These are phyloP conservation scores for Plasmodium fragile DNA, from an alignment of 169 alveolate species.

Conservation along the genomic window DNA sequence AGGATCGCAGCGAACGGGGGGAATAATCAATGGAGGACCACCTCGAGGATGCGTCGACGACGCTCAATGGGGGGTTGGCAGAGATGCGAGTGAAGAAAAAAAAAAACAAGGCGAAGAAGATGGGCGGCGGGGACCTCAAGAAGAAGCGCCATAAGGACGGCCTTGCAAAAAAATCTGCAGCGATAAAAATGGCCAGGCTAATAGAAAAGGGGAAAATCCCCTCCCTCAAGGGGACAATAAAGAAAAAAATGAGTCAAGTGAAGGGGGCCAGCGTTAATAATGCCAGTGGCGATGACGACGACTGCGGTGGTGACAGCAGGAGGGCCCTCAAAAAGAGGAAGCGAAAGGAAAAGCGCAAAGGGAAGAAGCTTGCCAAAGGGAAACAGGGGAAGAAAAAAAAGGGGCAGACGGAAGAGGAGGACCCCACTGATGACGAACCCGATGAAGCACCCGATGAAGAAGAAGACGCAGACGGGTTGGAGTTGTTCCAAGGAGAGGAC, in stretches of 20 bases:
- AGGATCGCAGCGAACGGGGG: background rate
- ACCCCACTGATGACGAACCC: background rate
- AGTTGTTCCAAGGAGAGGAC: background rate
- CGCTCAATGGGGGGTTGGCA: background rate
- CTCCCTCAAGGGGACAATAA: background rate
- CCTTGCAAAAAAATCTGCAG: background rate
- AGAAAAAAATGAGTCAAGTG: background rate
- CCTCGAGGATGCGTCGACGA: background rate
- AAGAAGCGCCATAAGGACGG: background rate
- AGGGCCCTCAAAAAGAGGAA: too few species aligned
- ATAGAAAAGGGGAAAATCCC: slow-evolving; percentile 1
- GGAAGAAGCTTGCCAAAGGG: background rate
- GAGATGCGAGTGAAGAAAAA: background rate
- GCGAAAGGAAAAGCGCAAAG: background rate
- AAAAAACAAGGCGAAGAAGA: background rate
- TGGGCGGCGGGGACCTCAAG: background rate
- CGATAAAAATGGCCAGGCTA: background rate
- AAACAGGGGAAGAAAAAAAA: background rate
- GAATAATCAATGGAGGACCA: background rate
- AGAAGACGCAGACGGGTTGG: background rate
- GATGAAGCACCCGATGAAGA: background rate
- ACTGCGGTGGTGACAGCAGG: background rate
- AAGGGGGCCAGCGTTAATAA: background rate
- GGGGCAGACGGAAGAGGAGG: background rate
- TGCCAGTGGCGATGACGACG: background rate